These are phyloP conservation scores for Salicornia ramosissima DNA, from an alignment of 148 eudicot species.

Conservation along the genomic window DNA sequence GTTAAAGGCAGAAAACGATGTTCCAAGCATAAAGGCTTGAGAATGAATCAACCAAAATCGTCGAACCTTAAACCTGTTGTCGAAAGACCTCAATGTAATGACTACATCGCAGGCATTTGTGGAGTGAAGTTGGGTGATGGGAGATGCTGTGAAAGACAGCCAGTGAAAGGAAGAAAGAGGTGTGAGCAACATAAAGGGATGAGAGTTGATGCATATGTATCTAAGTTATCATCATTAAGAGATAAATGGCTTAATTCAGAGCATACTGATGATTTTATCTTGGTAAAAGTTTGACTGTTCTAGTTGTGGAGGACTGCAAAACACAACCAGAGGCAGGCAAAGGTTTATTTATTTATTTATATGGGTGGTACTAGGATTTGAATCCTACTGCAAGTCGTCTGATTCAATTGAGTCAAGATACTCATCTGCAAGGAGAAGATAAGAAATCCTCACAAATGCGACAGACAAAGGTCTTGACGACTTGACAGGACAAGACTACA, in stretches of 20 bases:
- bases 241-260: conserved; percentile 8
- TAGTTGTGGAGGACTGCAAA: not conserved
- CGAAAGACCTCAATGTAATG: conserved; percentile 4
- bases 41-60: conserved; percentile 18
- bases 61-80: not conserved
- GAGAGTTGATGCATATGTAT: conserved; percentile 19
- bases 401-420: too few species aligned
- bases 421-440: too few species aligned
- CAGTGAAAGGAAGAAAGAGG: conserved; percentile 35
- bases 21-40: conserved; percentile 55
- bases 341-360: too few species aligned
- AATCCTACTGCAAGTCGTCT: too few species aligned
- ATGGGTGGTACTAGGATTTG: too few species aligned
- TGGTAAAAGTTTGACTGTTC: too few species aligned
- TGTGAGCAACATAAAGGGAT: conserved; percentile 40
- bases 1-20: conserved; percentile 64
- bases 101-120: conserved; percentile 21
- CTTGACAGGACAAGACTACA: too few species aligned
- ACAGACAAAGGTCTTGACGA: too few species aligned
- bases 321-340: not conserved
- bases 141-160: conserved; percentile 26
- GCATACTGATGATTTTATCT: not conserved
- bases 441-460: too few species aligned
- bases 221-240: conserved; percentile 15
- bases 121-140: conserved; percentile 42